Percentiles rank a stretch among this genome's conserved stretches.
Evolutionary conservation across 768 basidiomycete species (phyloP).

Genomic region (Pleurotus tuber-regium): DNA sequence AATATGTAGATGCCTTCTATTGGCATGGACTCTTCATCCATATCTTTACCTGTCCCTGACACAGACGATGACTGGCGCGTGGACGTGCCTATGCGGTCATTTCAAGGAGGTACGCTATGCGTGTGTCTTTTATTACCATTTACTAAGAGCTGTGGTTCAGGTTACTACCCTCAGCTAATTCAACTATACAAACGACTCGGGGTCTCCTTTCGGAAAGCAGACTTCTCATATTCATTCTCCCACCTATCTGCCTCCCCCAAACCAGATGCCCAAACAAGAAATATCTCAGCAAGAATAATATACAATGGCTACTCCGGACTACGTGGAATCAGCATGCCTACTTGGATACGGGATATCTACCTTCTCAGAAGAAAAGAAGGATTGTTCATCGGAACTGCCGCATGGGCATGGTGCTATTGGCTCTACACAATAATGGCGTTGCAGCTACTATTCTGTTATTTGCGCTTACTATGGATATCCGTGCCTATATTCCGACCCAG

Average conservation of each 20-base stretch:
- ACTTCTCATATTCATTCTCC: slow-evolving; percentile 77
- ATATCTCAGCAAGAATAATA: slow-evolving; percentile 50
- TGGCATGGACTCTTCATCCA: slow-evolving; percentile 69
- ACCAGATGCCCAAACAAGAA: slow-evolving; percentile 16
- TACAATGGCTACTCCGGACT: slow-evolving; percentile 64
- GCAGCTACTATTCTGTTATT: neutral
- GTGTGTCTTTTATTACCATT: neutral
- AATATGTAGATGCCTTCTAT: slow-evolving; percentile 51
- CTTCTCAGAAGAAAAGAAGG: neutral
- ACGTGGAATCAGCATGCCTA: slow-evolving; percentile 51
- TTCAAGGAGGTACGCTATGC: slow-evolving; percentile 64
- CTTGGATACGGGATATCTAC: slow-evolving; percentile 24
- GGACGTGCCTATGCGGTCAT: slow-evolving; percentile 81
- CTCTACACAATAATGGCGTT: neutral
- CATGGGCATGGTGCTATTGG: neutral
- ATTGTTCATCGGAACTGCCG: neutral
- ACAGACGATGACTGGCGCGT: slow-evolving; percentile 47
- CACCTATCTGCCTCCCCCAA: slow-evolving; percentile 30
- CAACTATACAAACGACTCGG: slow-evolving; percentile 61
- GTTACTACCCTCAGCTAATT: slow-evolving; percentile 74
- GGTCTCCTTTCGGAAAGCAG: slow-evolving; percentile 48
- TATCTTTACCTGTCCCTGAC: slow-evolving; percentile 40
- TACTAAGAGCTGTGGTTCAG: slow-evolving; percentile 28
- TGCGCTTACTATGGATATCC: slow-evolving; percentile 22
- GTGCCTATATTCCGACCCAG: slow-evolving; percentile 25